These are phyloP conservation scores for Setomelanomma holmii DNA, from an alignment of 2,329 filamentous ascomycete genomes.

Conservation along the genomic window DNA sequence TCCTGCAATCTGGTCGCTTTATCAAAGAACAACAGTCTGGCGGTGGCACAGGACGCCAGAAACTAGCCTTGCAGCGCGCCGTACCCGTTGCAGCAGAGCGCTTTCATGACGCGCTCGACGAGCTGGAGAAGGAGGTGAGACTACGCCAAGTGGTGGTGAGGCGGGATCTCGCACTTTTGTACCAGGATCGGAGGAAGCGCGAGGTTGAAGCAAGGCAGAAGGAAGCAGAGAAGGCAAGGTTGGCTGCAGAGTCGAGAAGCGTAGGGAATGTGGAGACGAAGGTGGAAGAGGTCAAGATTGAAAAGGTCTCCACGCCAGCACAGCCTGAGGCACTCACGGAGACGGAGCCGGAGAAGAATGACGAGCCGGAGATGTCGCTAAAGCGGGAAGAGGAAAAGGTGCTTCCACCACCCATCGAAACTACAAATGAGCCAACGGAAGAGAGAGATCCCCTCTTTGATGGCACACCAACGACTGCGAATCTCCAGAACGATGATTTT, in stretches of 20 bases:
- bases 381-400: slow-evolving; percentile 22
- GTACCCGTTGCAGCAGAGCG: slow-evolving; percentile 51
- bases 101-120: slow-evolving; percentile 61
- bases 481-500: slow-evolving; percentile 45
- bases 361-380: slow-evolving; percentile 16
- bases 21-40: slow-evolving; percentile 51
- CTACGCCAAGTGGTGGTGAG: slow-evolving; percentile 44
- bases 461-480: slow-evolving; percentile 35
- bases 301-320: slow-evolving; percentile 19
- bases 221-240: slow-evolving; percentile 40
- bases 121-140: slow-evolving; percentile 56
- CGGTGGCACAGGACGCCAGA: slow-evolving; percentile 37
- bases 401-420: slow-evolving; percentile 20
- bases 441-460: slow-evolving; percentile 40
- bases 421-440: slow-evolving; percentile 15
- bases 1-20: slow-evolving; percentile 54
- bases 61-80: slow-evolving; percentile 44
- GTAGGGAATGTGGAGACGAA: slow-evolving; percentile 6
- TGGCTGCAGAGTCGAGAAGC: slow-evolving; percentile 36
- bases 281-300: slow-evolving; percentile 17
- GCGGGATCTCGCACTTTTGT: slow-evolving; percentile 46
- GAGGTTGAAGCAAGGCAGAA: slow-evolving; percentile 43
- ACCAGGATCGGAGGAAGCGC: slow-evolving; percentile 44
- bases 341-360: slow-evolving; percentile 13
- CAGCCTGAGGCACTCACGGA: slow-evolving; percentile 12